A percentile compares a stretch with the other conserved stretches of the same genome.
Conservation (phyloP, 75 land plant genomes). For the Adiantum capillusveneris region DNA sequence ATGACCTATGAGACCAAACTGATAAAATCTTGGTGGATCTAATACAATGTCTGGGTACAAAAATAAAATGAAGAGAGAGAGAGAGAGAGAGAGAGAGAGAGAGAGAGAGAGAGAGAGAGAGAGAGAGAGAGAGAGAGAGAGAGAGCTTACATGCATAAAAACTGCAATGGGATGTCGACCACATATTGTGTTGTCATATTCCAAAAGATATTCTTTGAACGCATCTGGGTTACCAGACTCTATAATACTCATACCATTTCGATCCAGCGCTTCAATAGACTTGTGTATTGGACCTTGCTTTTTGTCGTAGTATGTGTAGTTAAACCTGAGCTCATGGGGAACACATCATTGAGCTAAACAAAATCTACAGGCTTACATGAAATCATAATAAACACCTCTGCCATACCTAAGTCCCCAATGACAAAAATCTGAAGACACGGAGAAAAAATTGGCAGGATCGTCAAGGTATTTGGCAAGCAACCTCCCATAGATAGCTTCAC, state of each 20-base stretch:
- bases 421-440: slow-evolving; percentile 91
- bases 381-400: no score
- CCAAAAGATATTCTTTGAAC: slow-evolving; percentile 57
- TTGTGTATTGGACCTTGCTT: slow-evolving; percentile 84
- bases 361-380: no score
- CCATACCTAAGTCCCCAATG: slow-evolving; percentile 88
- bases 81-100: no score
- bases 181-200: slow-evolving; percentile 91
- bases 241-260: slow-evolving; percentile 85
- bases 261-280: slow-evolving; percentile 83
- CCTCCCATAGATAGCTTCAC: slow-evolving; percentile 74
- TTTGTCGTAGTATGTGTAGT: slow-evolving; percentile 72
- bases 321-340: slow-evolving; percentile 40
- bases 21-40: no score
- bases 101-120: no score
- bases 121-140: no score
- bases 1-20: no score
- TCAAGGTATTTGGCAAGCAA: slow-evolving; percentile 87
- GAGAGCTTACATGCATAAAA: slow-evolving; percentile 86
- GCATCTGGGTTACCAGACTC: slow-evolving; percentile 87
- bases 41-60: no score
- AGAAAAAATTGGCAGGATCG: slow-evolving; percentile 82
- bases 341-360: no score
- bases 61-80: no score
- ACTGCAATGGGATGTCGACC: slow-evolving; percentile 97